Evolutionary conservation across 2,329 filamentous ascomycete species (phyloP), one percentile per base, ranked within the genome.

Genomic region (Acephala macrosclerotiorum): DNA sequence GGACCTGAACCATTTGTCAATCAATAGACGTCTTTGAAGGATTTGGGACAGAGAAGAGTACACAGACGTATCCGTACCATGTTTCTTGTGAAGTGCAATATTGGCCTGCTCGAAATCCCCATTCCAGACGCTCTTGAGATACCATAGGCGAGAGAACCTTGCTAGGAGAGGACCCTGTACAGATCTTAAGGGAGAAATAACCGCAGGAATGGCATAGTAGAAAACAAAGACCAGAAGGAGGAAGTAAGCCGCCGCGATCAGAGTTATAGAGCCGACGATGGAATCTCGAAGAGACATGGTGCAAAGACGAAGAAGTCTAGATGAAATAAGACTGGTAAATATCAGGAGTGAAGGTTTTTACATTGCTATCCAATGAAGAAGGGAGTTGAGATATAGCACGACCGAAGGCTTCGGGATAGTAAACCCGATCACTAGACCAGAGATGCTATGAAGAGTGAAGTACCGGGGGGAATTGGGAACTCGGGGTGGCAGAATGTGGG

Each of bases 1-100:
- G 76, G 66, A 0, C 79, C 78, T 71, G n/a, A 12, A n/a, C 0
- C 6, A 5, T 22, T 18, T 47, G 29, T 45, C 12, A 57, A 20
- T 29, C 2, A 16, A n/a, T n/a, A n/a, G n/a, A n/a, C n/a, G n/a
- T n/a, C n/a, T n/a, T n/a, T n/a, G n/a, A n/a, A n/a, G n/a, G n/a
- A n/a, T n/a, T n/a, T n/a, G n/a, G n/a, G n/a, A n/a, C n/a, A n/a
- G n/a, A n/a, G n/a, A n/a, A n/a, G n/a, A 18, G 16, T 7, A 3
- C 20, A 26, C 14, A 26, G 25, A 11, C 1, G 22, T 26, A 9
- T 36, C 53, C 64, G 60, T 60, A 66, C 49, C 49, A 29, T 29
- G 18, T 18, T 29, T 16, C 26, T 29, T 53, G 25, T 53, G 49
- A 25, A 53, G 18, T 16, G 8, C 25, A 29, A 53, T 29, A n/a